Evolutionary conservation across 495 filamentous ascomycete genomes (phyloP), one percentile per base, ranked within the genome.

Genomic region (Aspergillus ellipticus): DNA sequence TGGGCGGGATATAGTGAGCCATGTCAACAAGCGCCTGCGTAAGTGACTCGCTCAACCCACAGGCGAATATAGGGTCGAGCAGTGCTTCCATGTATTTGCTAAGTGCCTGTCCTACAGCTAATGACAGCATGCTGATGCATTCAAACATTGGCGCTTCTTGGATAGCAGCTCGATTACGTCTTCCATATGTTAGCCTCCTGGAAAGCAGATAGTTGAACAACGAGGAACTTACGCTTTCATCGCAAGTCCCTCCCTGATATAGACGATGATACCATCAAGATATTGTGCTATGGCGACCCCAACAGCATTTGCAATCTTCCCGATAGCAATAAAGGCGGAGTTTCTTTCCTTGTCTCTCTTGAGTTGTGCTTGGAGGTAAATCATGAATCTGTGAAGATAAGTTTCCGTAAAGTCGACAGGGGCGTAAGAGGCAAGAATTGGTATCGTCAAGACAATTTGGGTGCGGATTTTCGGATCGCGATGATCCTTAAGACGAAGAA

Each of bases 71-170:
- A 3, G 95, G 92, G 60, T 97, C 93, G 2, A 99, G 82, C 21
- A 97, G 74, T 16, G 90, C 89, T 62, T 97, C 91, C 88, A 99
- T 96, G 64, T 97, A 96, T 66, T 96, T 97, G 80, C 89, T 96
- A 57, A 99, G 82, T 1, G 93, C 88, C 75, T 97, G 96, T 20
- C 94, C 94, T 26, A 97, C 93, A 9, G 94, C 94, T 39, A 91
- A 84, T 4, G 94, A 92, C 33, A 99, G 80, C 81, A 95, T 92
- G 69, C 94, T 97, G 66, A 99, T 93, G 70, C 94, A 99, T 63
- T 94, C 87, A 63, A 99, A 99, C 63, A 97, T 95, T 0, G 95
- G 95, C n/a, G 82, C 82, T 67, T 90, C 87, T 39, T 96, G 87
- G 35, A 89, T 80, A 17, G 81, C 76, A 15, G 75, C 60, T 33